phyloP scores from a whole-genome alignment of 495 filamentous ascomycete genomes.

The Elaphomyces granulatus region DNA sequence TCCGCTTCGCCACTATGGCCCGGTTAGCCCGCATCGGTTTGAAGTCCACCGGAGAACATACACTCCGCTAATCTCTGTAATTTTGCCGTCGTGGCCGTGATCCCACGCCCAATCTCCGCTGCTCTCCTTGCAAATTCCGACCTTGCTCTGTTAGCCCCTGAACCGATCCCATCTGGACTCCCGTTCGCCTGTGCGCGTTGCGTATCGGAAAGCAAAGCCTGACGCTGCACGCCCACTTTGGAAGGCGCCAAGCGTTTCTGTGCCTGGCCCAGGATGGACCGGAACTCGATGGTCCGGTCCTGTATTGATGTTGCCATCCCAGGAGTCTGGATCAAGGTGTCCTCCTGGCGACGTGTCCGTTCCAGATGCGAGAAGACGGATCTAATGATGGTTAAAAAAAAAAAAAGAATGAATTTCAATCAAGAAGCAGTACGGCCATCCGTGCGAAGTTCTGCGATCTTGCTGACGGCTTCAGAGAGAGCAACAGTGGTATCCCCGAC shows the following conservation, averaged over 20 bases:
- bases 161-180: constrained; percentile 29
- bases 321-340: constrained; percentile 2
- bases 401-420: background rate
- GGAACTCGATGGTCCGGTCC: constrained; percentile 91
- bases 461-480: too few relatives aligned
- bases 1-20: constrained; percentile 69
- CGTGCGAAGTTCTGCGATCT: too few relatives aligned
- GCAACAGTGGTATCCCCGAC: too few relatives aligned
- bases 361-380: too few relatives aligned
- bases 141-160: constrained; percentile 24
- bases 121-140: constrained; percentile 85
- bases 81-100: constrained; percentile 86
- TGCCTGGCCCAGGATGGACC: constrained; percentile 69
- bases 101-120: constrained; percentile 79
- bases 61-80: constrained; percentile 79
- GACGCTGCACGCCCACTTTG: constrained; percentile 61
- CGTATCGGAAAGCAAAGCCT: constrained; percentile 62
- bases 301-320: constrained; percentile 66
- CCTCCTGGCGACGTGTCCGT: too few relatives aligned
- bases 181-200: constrained; percentile 59
- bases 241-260: constrained; percentile 55
- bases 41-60: constrained; percentile 23
- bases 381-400: too few relatives aligned
- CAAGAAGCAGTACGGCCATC: too few relatives aligned
- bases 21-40: constrained; percentile 5